Percentiles rank a stretch among this genome's conserved stretches.
Evolutionary conservation across 371 early-diverging fungal species (phyloP).

Genomic region (Mucor mucedo): DNA sequence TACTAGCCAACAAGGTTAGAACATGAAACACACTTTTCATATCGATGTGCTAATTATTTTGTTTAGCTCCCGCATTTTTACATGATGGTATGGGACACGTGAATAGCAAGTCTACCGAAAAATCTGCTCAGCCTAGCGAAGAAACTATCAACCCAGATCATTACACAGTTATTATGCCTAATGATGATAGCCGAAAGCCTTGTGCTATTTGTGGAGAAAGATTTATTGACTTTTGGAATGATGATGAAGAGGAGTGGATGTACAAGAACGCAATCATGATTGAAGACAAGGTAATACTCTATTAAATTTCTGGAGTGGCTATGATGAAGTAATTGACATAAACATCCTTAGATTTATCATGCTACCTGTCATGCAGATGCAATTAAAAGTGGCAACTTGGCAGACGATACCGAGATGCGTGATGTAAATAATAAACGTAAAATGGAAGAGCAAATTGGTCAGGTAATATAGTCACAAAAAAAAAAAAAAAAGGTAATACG

Average conservation of each 20-base stretch:
- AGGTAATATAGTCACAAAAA: conserved; percentile 3
- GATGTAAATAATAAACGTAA: conserved; percentile 27
- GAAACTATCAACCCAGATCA: conserved; percentile 34
- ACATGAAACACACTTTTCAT: neutral
- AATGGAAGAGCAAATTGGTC: conserved; percentile 8
- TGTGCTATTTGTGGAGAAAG: conserved; percentile 91
- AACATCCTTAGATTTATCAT: conserved; percentile 59
- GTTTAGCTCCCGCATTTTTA: conserved; percentile 47
- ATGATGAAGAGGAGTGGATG: conserved; percentile 91
- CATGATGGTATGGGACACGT: conserved; percentile 33
- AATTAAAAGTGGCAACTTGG: conserved; percentile 34
- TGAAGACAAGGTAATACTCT: conserved; percentile 60
- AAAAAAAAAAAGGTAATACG: neutral
- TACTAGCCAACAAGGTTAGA: conserved; percentile 53
- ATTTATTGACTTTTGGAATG: conserved; percentile 85
- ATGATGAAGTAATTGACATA: too few relatives aligned
- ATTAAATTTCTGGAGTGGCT: too few relatives aligned
- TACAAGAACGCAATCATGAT: conserved; percentile 78
- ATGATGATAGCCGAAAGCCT: conserved; percentile 49
- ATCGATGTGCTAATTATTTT: neutral
- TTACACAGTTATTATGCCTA: conserved; percentile 56
- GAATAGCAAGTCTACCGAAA: conserved; percentile 19
- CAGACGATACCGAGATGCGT: conserved; percentile 21
- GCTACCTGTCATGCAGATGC: conserved; percentile 72
- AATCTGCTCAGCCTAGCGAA: conserved; percentile 19